A percentile compares a stretch with the other conserved stretches of the same genome.
phyloP scores from a whole-genome alignment of 805 yeast species.

The Candida palmyrensis region DNA sequence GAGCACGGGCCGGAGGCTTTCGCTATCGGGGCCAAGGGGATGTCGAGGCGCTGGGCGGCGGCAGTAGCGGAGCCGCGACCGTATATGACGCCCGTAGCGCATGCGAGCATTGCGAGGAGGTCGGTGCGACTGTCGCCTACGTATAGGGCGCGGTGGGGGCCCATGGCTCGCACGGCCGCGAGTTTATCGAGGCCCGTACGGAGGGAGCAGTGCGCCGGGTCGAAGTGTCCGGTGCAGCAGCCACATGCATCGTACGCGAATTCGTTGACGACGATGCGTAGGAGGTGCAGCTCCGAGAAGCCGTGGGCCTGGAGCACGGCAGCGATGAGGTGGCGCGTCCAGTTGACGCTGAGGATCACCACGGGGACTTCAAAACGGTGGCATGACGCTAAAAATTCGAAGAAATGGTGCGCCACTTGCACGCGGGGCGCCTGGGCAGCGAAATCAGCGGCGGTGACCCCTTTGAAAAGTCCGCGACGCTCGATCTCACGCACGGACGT shows the following conservation, averaged over 20 bases:
- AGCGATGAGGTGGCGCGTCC: constrained; percentile 50
- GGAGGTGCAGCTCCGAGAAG: constrained; percentile 11
- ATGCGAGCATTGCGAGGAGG: constrained; percentile 42
- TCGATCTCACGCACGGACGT: constrained; percentile 43
- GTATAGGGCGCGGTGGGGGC: too few relatives aligned
- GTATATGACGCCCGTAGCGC: constrained; percentile 44
- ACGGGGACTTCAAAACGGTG: constrained; percentile 25
- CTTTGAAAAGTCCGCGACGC: constrained; percentile 34
- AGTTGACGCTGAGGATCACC: constrained; percentile 52
- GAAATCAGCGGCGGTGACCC: constrained; percentile 28
- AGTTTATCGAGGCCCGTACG: constrained; percentile 56
- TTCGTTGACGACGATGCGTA: constrained; percentile 46
- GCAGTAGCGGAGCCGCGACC: constrained; percentile 28
- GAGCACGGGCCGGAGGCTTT: too few relatives aligned
- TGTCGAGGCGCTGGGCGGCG: constrained; percentile 5
- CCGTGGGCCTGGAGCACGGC: constrained; percentile 21
- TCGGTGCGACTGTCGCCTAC: constrained; percentile 66
- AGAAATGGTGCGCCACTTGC: constrained; percentile 34
- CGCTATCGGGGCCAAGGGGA: too few relatives aligned
- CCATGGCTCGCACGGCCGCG: constrained; percentile 10
- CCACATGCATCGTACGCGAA: constrained; percentile 30
- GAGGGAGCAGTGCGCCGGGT: constrained; percentile 12
- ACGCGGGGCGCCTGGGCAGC: constrained; percentile 30
- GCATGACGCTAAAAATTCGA: constrained; percentile 23
- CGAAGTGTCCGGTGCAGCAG: constrained; percentile 27